These are phyloP conservation scores for Sanghuangporus baumii DNA, from an alignment of 1,284 basidiomycete species.

Conservation along the genomic window DNA sequence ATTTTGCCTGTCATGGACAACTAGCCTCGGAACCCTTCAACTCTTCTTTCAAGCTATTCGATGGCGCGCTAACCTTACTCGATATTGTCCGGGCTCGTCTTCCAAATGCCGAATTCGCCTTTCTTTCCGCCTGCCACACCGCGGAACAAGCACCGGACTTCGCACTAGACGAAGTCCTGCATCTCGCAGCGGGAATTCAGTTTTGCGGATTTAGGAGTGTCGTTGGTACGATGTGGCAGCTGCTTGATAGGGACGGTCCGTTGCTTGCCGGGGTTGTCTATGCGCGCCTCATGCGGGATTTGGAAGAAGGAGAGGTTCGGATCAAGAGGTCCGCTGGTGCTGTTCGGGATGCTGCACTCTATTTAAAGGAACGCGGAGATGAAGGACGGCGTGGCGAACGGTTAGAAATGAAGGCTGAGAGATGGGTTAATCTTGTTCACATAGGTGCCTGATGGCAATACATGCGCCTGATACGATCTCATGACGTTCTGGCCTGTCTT, in stretches of 20 bases:
- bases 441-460: not conserved
- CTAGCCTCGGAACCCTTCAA: not conserved
- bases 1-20: not conserved
- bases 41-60: not conserved
- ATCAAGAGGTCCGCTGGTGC: not conserved
- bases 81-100: constrained; percentile 26
- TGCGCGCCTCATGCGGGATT: not conserved
- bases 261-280: not conserved
- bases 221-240: constrained; percentile 36
- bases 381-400: not conserved
- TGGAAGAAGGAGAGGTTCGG: not conserved
- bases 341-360: not conserved
- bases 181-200: constrained; percentile 31
- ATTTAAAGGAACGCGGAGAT: not conserved
- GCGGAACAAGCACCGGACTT: constrained; percentile 8
- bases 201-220: constrained; percentile 32
- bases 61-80: constrained; percentile 18
- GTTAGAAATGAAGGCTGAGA: not conserved
- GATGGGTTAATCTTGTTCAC: not conserved
- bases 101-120: constrained; percentile 30
- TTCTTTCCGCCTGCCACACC: constrained; percentile 30
- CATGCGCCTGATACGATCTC: no score
- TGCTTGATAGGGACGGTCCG: constrained; percentile 24
- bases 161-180: constrained; percentile 29
- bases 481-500: no score